Base-by-base conservation (phyloP, 2,329 filamentous ascomycete genomes). In the Cladosporium austrohemisphaericum region DNA sequence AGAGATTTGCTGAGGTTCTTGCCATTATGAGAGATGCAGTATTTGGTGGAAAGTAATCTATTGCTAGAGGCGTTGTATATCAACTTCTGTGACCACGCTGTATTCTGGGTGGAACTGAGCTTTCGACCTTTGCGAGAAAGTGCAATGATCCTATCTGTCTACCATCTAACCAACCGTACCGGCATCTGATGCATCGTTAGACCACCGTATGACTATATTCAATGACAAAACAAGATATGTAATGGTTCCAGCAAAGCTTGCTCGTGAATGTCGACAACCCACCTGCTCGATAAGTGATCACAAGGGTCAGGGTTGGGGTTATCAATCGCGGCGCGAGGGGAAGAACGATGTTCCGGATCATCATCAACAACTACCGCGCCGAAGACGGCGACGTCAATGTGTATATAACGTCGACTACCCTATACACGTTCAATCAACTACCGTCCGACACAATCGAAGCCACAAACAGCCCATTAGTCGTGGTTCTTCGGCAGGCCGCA, bases 11-110 rank as follows among this genome's bases (percentile, higher is more conserved):
- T 49, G 60, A 65, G 23, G 84, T 85, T 10, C 66, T 92, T 55
- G 76, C 76, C 55, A 74, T 75, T 60, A 70, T 90, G 56, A 80
- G 80, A 43, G 74, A 76, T 49, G 83, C 86, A 58, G 84, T 84
- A 3, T 60, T 58, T 37, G 47, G 47, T 22, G 44, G 29, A 11
- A 45, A 25, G n/a, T 35, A 26, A 10, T 25, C 3, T 4, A 35
- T 35, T 16, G 25, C 25, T 11, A 26, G 25, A 6, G 25, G 6
- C 25, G 25, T 11, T 26, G n/a, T n/a, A n/a, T n/a, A n/a, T n/a
- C n/a, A n/a, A n/a, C n/a, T n/a, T n/a, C n/a, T n/a, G n/a, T n/a
- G n/a, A n/a, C n/a, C n/a, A n/a, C n/a, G n/a, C n/a, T n/a, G n/a
- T n/a, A n/a, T n/a, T n/a, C n/a, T n/a, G n/a, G n/a, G n/a, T n/a